phyloP scores from a whole-genome alignment of 257 asterid genomes.

The Nicotiana benthamiana region DNA sequence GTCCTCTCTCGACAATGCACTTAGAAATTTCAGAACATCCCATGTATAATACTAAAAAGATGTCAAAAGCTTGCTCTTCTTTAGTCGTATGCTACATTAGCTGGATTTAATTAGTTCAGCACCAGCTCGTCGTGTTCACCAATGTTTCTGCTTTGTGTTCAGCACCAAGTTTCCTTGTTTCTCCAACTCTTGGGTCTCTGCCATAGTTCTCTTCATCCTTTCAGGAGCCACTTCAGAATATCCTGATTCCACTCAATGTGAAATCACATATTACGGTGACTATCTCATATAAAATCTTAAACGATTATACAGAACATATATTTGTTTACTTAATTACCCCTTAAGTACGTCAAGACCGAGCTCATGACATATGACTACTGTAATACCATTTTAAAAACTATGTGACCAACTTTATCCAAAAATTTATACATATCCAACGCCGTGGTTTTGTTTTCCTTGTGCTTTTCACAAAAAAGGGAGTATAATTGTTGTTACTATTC shows the following conservation, averaged over 20 bases:
- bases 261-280: neutral
- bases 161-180: neutral
- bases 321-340: neutral
- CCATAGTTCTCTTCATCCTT: neutral
- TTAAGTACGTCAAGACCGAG: neutral
- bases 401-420: neutral
- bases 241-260: neutral
- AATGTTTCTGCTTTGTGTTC: slow-evolving; percentile 12
- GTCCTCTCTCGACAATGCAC: neutral
- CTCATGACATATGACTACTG: neutral
- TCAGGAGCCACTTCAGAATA: neutral
- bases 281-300: neutral
- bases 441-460: neutral
- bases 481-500: neutral
- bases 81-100: neutral
- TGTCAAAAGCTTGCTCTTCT: neutral
- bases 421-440: neutral
- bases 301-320: neutral
- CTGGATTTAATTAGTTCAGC: neutral
- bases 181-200: neutral
- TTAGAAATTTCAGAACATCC: neutral
- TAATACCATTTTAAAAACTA: neutral
- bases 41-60: neutral
- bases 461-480: neutral
- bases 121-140: slow-evolving; percentile 17